Base-by-base conservation (phyloP, 108 stramenopile genomes). In the Hondaea fermentalgiana region DNA sequence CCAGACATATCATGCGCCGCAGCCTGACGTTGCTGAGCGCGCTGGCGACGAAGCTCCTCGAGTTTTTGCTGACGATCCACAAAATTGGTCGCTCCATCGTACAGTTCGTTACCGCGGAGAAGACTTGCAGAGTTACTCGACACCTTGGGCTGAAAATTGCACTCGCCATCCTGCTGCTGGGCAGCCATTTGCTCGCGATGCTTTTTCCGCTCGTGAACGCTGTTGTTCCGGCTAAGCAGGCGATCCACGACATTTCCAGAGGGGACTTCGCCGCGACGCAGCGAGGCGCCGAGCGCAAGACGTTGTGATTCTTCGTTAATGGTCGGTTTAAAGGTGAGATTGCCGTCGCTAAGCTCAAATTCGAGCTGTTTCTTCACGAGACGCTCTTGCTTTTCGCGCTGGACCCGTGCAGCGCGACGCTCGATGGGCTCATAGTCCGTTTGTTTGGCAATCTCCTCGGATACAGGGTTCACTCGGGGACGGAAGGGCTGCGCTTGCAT, bases 371-470 rank as follows among this genome's bases (percentile, higher is more conserved):
- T 83, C 51, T 53, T 47, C 19, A 53, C 76, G 5, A 83, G 76
- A 6, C 28, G 19, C 51, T 83, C 76, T 23, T 83, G 76, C 51
- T 83, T 83, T 53, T 83, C 76, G 45, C 76, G 76, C 51, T 83
- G 76, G 6, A 83, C 51, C 10, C 76, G 76, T 12, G 76, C 45
- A 45, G 76, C 76, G n/a, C 76, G 45, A 6, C 25, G n/a, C 3
- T 83, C 76, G 23, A 83, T 83, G 6, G 76, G 76, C 2, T 83
- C 76, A 4, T 83, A 53, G 51, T 83, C 28, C 6, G 49, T 83
- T 23, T 83, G 76, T 35, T 83, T 83, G 76, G 76, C 23, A 23
- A 83, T 83, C 76, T 83, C 76, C 4, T 83, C 76, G 25, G 76
- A 83, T 17, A 83, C 76, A 6, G 51, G 76, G 76, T 83, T 83